Evolutionary conservation across 1,284 basidiomycete species (phyloP).

Genomic region (Coniferiporia weirii): DNA sequence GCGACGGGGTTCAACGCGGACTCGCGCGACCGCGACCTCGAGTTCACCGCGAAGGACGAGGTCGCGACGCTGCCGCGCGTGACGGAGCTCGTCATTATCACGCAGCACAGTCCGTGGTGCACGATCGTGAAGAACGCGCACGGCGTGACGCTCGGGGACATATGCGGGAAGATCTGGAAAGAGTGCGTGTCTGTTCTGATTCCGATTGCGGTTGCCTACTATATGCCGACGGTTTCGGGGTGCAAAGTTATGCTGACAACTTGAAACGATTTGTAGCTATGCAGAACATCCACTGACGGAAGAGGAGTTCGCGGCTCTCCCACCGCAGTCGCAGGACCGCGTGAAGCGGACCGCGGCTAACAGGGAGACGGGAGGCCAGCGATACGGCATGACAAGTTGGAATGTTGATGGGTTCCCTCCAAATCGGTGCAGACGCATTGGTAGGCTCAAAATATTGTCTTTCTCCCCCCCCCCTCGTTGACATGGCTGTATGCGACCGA

Average conservation of each 20-base stretch:
- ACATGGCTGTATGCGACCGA: background rate
- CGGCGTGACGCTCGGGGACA: slow-evolving; percentile 69
- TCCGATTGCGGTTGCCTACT: background rate
- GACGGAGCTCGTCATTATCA: slow-evolving; percentile 66
- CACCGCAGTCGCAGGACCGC: slow-evolving; percentile 60
- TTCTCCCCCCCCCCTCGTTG: background rate
- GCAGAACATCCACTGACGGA: slow-evolving; percentile 62
- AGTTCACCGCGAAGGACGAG: slow-evolving; percentile 64
- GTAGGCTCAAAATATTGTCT: slow-evolving; percentile 33
- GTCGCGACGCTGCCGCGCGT: slow-evolving; percentile 77
- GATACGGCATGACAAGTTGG: slow-evolving; percentile 25
- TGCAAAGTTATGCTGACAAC: background rate
- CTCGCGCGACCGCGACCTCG: slow-evolving; percentile 52
- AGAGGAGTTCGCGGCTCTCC: slow-evolving; percentile 54
- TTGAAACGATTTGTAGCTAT: slow-evolving; percentile 42
- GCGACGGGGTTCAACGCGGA: slow-evolving; percentile 56
- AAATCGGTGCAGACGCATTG: slow-evolving; percentile 52
- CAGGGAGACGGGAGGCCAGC: slow-evolving; percentile 29
- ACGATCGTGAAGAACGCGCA: slow-evolving; percentile 65
- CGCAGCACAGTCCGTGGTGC: slow-evolving; percentile 72
- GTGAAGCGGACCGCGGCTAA: slow-evolving; percentile 53
- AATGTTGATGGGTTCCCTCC: slow-evolving; percentile 35
- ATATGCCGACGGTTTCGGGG: background rate
- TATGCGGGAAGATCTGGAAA: slow-evolving; percentile 60
- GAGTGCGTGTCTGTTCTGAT: slow-evolving; percentile 46